A percentile compares a stretch with the other conserved stretches of the same genome.
phyloP scores from a whole-genome alignment of 768 basidiomycete genomes.

The Collybia sordida region DNA sequence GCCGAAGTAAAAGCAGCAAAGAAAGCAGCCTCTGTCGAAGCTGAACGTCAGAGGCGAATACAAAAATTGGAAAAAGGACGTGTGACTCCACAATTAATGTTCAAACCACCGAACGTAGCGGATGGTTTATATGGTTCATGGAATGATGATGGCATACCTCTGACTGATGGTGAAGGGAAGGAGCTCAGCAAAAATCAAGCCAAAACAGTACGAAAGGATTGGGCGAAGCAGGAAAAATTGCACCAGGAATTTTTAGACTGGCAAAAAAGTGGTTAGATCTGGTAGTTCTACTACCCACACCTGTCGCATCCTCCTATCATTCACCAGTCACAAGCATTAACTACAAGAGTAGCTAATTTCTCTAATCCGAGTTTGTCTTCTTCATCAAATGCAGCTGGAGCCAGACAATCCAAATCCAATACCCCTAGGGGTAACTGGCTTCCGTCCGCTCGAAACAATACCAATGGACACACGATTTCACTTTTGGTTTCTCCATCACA shows the following conservation, averaged over 20 bases:
- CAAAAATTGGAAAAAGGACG: constrained; percentile 87
- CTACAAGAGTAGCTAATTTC: constrained; percentile 64
- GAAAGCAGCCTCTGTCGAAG: constrained; percentile 70
- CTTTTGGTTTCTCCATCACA: constrained; percentile 91
- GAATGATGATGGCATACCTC: constrained; percentile 83
- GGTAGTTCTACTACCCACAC: not conserved
- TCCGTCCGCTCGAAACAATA: constrained; percentile 28
- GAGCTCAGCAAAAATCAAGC: constrained; percentile 78
- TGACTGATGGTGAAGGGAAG: constrained; percentile 80
- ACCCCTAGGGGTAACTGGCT: constrained; percentile 47
- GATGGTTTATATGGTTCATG: constrained; percentile 79
- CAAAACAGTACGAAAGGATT: constrained; percentile 80
- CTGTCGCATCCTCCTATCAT: constrained; percentile 6
- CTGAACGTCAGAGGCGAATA: constrained; percentile 63
- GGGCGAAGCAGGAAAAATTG: constrained; percentile 69
- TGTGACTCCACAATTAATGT: constrained; percentile 71
- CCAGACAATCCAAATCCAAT: constrained; percentile 86
- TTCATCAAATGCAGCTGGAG: constrained; percentile 65
- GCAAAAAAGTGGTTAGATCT: constrained; percentile 26
- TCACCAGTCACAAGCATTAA: constrained; percentile 67
- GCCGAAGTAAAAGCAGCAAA: constrained; percentile 75
- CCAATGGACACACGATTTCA: constrained; percentile 85
- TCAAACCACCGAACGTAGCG: constrained; percentile 76
- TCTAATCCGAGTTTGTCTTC: constrained; percentile 80
- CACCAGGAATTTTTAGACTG: constrained; percentile 75